phyloP scores from a whole-genome alignment of 805 yeast species.

The Candida patagonica region DNA sequence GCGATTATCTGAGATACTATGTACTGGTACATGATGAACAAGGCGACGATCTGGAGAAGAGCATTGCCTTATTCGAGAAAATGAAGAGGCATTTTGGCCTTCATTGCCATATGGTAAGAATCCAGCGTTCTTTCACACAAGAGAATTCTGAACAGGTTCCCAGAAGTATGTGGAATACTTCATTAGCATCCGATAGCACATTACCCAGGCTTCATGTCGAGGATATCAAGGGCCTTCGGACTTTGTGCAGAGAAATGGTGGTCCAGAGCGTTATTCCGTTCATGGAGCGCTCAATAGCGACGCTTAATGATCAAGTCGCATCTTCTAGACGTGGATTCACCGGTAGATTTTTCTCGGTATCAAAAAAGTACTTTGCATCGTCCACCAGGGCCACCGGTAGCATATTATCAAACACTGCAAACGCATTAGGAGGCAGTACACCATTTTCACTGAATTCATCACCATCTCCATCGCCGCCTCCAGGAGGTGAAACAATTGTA shows the following conservation, averaged over 20 bases:
- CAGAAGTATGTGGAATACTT: slow-evolving; percentile 1
- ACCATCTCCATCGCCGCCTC: slow-evolving; percentile 13
- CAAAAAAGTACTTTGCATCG: slow-evolving; percentile 38
- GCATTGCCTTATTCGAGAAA: slow-evolving; percentile 31
- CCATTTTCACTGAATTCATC: slow-evolving; percentile 13
- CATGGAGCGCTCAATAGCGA: slow-evolving; percentile 71
- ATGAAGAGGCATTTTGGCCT: slow-evolving; percentile 31
- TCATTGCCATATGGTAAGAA: slow-evolving; percentile 19
- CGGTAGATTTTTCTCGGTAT: slow-evolving; percentile 60
- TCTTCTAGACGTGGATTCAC: slow-evolving; percentile 70
- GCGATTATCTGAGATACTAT: slow-evolving; percentile 49
- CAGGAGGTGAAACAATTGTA: background rate
- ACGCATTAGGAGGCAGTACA: slow-evolving; percentile 9
- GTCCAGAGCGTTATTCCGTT: slow-evolving; percentile 56
- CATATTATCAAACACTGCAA: slow-evolving; percentile 25
- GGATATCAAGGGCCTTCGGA: slow-evolving; percentile 34
- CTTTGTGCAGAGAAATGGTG: slow-evolving; percentile 39
- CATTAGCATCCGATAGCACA: slow-evolving; percentile 5
- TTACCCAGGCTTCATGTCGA: slow-evolving; percentile 18
- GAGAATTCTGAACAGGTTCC: slow-evolving; percentile 5
- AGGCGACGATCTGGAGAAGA: slow-evolving; percentile 36
- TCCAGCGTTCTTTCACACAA: slow-evolving; percentile 14
- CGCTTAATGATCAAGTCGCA: slow-evolving; percentile 79
- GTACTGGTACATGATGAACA: slow-evolving; percentile 42
- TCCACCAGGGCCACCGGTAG: slow-evolving; percentile 23